These are phyloP conservation scores for Aphanocladium album DNA, from an alignment of 2,329 filamentous ascomycete genomes.

Conservation along the genomic window DNA sequence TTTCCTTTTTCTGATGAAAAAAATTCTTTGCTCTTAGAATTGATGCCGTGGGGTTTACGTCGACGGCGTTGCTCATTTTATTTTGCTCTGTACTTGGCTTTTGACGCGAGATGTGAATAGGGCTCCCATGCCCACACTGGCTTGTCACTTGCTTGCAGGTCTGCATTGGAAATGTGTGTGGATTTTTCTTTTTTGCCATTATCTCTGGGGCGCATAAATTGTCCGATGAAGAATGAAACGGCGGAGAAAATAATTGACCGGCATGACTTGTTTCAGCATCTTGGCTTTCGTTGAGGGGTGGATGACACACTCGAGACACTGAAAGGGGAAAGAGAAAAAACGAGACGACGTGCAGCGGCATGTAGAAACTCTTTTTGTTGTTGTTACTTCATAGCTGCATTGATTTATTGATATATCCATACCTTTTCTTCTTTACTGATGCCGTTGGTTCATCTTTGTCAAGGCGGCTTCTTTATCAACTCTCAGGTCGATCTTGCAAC, in stretches of 20 bases:
- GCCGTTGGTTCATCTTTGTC: background rate
- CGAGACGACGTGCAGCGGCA: background rate
- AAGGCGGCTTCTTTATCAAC: too few species aligned
- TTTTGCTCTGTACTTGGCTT: background rate
- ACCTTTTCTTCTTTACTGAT: background rate
- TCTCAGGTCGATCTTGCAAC: too few species aligned
- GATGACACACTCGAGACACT: background rate
- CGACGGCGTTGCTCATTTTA: background rate
- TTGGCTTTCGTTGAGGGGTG: background rate
- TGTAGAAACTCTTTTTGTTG: background rate
- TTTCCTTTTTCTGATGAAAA: conserved; percentile 1
- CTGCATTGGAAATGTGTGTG: too few species aligned
- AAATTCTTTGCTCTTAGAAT: background rate
- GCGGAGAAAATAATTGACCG: background rate
- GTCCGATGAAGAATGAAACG: background rate
- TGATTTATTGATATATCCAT: background rate
- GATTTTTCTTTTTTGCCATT: too few species aligned
- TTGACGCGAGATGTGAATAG: background rate
- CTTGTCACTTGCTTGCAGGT: too few species aligned
- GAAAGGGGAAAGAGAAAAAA: background rate
- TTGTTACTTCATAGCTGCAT: background rate
- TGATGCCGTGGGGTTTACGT: background rate
- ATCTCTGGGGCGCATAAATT: background rate
- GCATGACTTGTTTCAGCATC: background rate
- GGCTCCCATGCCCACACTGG: background rate